Percentiles rank a stretch among this genome's conserved stretches.
These are phyloP conservation scores for Candida freyschussii DNA, from an alignment of 1,139 yeast species.

Conservation along the genomic window DNA sequence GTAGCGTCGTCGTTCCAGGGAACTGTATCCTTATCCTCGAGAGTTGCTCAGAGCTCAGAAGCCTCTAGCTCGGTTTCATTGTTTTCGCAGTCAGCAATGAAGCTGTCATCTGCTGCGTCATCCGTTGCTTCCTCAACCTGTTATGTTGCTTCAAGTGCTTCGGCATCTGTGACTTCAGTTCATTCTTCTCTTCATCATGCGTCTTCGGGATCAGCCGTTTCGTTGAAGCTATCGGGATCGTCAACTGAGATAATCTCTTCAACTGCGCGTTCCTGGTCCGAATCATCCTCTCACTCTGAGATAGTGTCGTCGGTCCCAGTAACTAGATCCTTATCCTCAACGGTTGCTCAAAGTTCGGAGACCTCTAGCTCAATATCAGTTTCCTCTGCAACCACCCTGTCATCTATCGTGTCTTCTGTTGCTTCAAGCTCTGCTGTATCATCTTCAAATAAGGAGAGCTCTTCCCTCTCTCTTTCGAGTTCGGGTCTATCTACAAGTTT, in stretches of 20 bases:
- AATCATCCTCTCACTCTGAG: neutral
- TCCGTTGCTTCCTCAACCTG: slow-evolving; percentile 1
- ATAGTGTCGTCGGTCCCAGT: neutral
- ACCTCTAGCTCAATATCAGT: too few species aligned
- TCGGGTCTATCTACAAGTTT: too few species aligned
- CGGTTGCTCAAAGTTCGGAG: neutral
- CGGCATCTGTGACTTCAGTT: neutral
- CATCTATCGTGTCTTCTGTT: slow-evolving; percentile 1
- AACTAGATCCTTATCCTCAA: neutral
- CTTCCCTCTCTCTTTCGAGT: too few species aligned
- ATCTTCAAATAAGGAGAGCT: neutral
- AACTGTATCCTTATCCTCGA: neutral
- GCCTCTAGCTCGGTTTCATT: too few species aligned
- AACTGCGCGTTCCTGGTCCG: too few species aligned
- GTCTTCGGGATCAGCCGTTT: too few species aligned
- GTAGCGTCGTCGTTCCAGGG: neutral
- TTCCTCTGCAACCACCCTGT: neutral
- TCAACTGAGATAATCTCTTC: too few species aligned
- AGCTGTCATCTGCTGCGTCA: slow-evolving; percentile 1
- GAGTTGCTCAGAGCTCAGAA: neutral
- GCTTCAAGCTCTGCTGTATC: slow-evolving; percentile 1
- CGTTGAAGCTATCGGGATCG: too few species aligned
- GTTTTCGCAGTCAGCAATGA: neutral
- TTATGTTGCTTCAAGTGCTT: neutral
- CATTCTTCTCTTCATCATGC: too few species aligned